phyloP scores from a whole-genome alignment of 2,329 filamentous ascomycete species.

The Beauveria sp. region DNA sequence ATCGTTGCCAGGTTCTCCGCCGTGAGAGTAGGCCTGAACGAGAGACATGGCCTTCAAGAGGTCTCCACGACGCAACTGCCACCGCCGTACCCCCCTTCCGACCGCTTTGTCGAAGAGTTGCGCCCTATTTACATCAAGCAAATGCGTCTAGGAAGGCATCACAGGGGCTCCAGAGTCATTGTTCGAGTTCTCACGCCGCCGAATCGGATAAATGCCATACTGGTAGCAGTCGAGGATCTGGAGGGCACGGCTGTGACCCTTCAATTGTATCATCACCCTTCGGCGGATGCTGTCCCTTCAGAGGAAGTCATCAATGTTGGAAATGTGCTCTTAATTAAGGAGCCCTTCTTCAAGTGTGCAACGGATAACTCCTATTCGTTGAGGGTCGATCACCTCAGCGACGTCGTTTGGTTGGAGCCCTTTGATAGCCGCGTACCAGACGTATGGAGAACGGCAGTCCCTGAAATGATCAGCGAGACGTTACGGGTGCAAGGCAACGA shows the following conservation, averaged over 20 bases:
- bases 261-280: conserved; percentile 34
- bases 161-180: conserved; percentile 14
- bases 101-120: neutral
- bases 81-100: neutral
- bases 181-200: conserved; percentile 18
- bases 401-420: conserved; percentile 32
- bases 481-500: conserved; percentile 27
- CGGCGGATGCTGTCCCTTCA: conserved; percentile 25
- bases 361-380: conserved; percentile 33
- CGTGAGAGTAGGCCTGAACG: neutral
- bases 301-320: conserved; percentile 27
- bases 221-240: conserved; percentile 32
- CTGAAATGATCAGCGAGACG: conserved; percentile 14
- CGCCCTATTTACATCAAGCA: neutral
- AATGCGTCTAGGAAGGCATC: neutral
- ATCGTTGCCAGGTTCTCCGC: neutral
- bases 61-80: neutral
- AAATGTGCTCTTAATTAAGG: conserved; percentile 39
- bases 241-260: conserved; percentile 26
- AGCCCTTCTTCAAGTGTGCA: conserved; percentile 41
- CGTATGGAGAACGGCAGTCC: conserved; percentile 22
- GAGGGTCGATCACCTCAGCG: conserved; percentile 45
- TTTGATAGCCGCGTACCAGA: conserved; percentile 32
- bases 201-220: conserved; percentile 13
- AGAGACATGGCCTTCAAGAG: neutral